phyloP scores from a whole-genome alignment of 345 rosid genomes.

The Eucalyptus decipiens region DNA sequence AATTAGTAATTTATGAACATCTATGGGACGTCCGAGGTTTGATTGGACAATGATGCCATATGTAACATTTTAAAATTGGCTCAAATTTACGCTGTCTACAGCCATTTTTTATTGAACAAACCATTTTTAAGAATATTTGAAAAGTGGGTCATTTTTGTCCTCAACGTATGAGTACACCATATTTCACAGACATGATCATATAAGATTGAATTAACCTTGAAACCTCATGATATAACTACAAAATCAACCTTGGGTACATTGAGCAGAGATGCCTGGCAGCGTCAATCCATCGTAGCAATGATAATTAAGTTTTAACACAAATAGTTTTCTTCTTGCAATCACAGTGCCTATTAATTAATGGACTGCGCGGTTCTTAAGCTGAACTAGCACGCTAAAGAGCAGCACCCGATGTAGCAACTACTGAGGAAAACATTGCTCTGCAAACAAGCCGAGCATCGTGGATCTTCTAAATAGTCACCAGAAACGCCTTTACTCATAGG shows the following conservation, averaged over 20 bases:
- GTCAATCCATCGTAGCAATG: not conserved
- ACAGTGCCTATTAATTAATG: no score
- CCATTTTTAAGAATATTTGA: not conserved
- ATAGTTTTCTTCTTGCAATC: not conserved
- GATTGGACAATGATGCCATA: not conserved
- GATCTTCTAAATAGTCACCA: not conserved
- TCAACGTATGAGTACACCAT: not conserved
- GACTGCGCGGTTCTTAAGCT: not conserved
- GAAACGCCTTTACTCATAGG: not conserved
- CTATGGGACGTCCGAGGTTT: not conserved
- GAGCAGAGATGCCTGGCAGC: not conserved
- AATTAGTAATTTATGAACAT: not conserved
- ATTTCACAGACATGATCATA: not conserved
- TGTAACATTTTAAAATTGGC: not conserved
- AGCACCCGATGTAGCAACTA: not conserved
- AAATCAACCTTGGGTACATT: not conserved
- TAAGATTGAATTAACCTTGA: not conserved
- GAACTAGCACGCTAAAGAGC: not conserved
- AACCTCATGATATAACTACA: not conserved
- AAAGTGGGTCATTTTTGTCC: not conserved
- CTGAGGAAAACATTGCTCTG: not conserved
- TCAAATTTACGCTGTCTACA: not conserved
- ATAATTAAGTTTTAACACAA: not conserved
- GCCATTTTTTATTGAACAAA: not conserved
- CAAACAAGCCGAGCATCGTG: not conserved